A percentile compares a stretch with the other conserved stretches of the same genome.
These are phyloP conservation scores for Amphirosellinia nigrospora DNA, from an alignment of 495 filamentous ascomycete genomes.

Conservation along the genomic window DNA sequence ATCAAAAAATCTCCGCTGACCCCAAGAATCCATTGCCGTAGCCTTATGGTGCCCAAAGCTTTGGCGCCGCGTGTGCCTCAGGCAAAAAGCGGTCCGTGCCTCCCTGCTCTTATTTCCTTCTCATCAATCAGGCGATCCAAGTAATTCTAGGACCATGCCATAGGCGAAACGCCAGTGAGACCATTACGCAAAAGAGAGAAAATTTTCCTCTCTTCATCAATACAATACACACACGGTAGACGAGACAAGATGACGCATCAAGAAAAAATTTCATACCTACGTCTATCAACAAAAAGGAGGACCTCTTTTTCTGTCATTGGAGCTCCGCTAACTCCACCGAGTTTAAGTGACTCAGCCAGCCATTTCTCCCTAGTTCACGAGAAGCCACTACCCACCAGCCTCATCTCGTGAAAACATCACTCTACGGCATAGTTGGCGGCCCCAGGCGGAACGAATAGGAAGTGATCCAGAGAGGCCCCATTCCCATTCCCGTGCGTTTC, in stretches of 20 bases:
- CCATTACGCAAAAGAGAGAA: conserved; percentile 8
- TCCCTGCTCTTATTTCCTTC: neutral
- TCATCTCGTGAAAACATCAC: conserved; percentile 8
- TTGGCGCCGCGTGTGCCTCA: conserved; percentile 13
- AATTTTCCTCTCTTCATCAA: conserved; percentile 17
- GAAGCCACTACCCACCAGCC: conserved; percentile 5
- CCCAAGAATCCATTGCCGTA: conserved; percentile 14
- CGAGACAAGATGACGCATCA: conserved; percentile 8
- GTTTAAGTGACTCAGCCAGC: conserved; percentile 25
- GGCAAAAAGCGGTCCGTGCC: conserved; percentile 16
- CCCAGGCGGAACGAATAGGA: conserved; percentile 22
- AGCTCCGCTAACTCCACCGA: conserved; percentile 17
- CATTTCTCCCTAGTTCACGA: neutral
- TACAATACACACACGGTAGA: conserved; percentile 4
- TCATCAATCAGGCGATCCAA: conserved; percentile 14
- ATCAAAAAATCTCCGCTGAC: conserved; percentile 13
- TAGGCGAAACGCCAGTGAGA: conserved; percentile 20
- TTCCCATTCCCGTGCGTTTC: conserved; percentile 25
- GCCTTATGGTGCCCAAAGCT: conserved; percentile 23
- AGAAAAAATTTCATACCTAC: neutral
- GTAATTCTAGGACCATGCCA: conserved; percentile 12
- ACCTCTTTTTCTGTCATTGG: conserved; percentile 12
- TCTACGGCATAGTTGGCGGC: neutral
- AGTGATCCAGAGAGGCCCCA: conserved; percentile 18
- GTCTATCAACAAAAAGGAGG: neutral